Evolutionary conservation across 768 basidiomycete genomes (phyloP).

Genomic region (Lactarius sp.): DNA sequence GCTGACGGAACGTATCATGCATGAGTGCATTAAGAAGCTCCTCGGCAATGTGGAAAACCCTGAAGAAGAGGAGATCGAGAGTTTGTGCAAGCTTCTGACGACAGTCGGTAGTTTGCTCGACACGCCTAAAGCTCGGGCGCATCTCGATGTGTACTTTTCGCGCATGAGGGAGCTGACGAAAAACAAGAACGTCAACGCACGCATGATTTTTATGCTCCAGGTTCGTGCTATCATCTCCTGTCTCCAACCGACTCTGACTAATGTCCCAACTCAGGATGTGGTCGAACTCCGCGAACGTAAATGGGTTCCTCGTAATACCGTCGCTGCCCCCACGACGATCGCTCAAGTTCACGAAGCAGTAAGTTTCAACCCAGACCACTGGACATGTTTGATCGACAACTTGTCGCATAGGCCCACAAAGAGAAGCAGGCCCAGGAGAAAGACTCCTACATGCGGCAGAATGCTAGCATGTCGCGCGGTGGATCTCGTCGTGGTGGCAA

Average conservation of each 20-base stretch:
- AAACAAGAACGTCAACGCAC: conserved; percentile 69
- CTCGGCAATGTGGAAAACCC: conserved; percentile 91
- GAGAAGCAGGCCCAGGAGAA: conserved; percentile 87
- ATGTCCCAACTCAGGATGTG: conserved; percentile 58
- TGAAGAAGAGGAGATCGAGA: conserved; percentile 97
- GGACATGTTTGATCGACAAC: neutral
- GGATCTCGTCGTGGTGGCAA: conserved; percentile 86
- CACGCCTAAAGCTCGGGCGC: conserved; percentile 69
- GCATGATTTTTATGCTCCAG: conserved; percentile 95
- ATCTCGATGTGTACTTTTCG: conserved; percentile 90
- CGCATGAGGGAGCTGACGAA: conserved; percentile 82
- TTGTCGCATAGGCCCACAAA: conserved; percentile 61
- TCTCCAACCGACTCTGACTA: conserved; percentile 6
- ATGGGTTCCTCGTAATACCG: conserved; percentile 70
- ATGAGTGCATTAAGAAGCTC: conserved; percentile 95
- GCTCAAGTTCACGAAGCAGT: conserved; percentile 86
- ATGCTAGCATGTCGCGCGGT: conserved; percentile 76
- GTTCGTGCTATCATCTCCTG: conserved; percentile 40
- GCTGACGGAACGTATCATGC: conserved; percentile 97
- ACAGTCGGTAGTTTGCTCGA: conserved; percentile 87
- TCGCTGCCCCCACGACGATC: conserved; percentile 80
- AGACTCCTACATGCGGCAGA: conserved; percentile 56
- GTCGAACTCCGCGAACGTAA: conserved; percentile 80
- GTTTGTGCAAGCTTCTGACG: conserved; percentile 84
- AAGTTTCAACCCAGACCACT: conserved; percentile 33